Percentiles rank a stretch among this genome's conserved stretches.
These are phyloP conservation scores for Aspergillus arachidicola DNA, from an alignment of 2,329 filamentous ascomycete species.

Conservation along the genomic window DNA sequence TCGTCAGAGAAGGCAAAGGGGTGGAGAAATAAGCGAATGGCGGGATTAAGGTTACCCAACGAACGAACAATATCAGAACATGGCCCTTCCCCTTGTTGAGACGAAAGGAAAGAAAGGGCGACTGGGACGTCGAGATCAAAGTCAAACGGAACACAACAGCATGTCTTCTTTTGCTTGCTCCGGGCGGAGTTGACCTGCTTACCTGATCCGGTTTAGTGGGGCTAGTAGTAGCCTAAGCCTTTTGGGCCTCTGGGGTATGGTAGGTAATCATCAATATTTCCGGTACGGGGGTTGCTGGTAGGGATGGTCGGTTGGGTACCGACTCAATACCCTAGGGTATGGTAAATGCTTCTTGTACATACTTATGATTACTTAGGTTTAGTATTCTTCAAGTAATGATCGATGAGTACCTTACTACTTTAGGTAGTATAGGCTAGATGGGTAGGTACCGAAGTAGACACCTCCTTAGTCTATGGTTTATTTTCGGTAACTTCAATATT, in stretches of 20 bases:
- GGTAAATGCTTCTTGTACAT: neutral
- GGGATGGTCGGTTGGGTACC: neutral
- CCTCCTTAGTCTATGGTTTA: neutral
- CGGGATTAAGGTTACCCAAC: slow-evolving; percentile 17
- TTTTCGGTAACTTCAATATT: neutral
- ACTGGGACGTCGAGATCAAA: neutral
- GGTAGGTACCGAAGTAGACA: too few species aligned
- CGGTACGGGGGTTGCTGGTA: neutral
- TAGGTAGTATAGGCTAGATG: neutral
- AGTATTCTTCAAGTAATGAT: neutral
- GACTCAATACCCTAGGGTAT: neutral
- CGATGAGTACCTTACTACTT: neutral
- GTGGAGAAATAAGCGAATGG: slow-evolving; percentile 18
- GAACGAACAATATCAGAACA: slow-evolving; percentile 21
- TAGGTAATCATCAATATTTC: neutral
- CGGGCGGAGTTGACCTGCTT: slow-evolving; percentile 17
- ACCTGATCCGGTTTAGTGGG: slow-evolving; percentile 17
- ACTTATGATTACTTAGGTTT: neutral
- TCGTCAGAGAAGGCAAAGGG: slow-evolving; percentile 25
- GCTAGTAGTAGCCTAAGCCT: neutral
- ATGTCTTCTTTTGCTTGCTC: slow-evolving; percentile 19
- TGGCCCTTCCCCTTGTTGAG: slow-evolving; percentile 15
- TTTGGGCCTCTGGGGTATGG: neutral
- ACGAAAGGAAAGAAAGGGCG: neutral
- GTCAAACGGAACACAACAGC: slow-evolving; percentile 19